Conservation (phyloP, 805 yeast species). For the Schizosaccharomyces japonicus region DNA sequence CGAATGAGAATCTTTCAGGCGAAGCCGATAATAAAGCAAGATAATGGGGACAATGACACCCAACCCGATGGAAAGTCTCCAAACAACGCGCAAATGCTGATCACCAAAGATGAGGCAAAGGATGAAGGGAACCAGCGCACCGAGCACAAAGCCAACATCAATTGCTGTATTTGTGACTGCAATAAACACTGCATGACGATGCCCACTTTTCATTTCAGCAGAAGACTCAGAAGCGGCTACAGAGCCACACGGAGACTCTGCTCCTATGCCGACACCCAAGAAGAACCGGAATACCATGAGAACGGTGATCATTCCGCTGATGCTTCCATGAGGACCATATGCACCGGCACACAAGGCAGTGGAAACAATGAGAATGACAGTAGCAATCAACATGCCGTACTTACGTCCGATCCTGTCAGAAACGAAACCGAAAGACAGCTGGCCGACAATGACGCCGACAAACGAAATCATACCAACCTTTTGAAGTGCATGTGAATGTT, state of each 20-base stretch:
- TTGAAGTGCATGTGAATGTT: conserved; percentile 41
- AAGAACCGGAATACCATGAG: conserved; percentile 66
- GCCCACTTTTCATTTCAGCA: conserved; percentile 50
- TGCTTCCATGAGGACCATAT: conserved; percentile 66
- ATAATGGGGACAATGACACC: conserved; percentile 76
- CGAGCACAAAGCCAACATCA: conserved; percentile 61
- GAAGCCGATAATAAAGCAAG: conserved; percentile 53
- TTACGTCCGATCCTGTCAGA: conserved; percentile 63
- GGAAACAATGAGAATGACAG: conserved; percentile 48
- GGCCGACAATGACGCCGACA: conserved; percentile 79
- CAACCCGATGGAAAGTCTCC: conserved; percentile 77
- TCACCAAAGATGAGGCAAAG: conserved; percentile 57
- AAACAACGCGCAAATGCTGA: conserved; percentile 50
- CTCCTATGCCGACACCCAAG: conserved; percentile 72
- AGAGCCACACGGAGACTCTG: conserved; percentile 83
- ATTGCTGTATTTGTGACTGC: conserved; percentile 79
- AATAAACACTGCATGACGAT: conserved; percentile 67
- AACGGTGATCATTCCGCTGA: conserved; percentile 60
- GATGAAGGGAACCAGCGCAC: conserved; percentile 71
- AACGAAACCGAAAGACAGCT: conserved; percentile 52
- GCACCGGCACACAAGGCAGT: conserved; percentile 61
- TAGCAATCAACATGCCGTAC: conserved; percentile 59
- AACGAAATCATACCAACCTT: conserved; percentile 75
- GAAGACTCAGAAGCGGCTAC: conserved; percentile 87
- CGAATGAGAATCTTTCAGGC: conserved; percentile 47